Percentiles rank a stretch among this genome's conserved stretches.
These are phyloP conservation scores for Pichia sp. DNA, from an alignment of 1,139 yeast genomes.

Conservation along the genomic window DNA sequence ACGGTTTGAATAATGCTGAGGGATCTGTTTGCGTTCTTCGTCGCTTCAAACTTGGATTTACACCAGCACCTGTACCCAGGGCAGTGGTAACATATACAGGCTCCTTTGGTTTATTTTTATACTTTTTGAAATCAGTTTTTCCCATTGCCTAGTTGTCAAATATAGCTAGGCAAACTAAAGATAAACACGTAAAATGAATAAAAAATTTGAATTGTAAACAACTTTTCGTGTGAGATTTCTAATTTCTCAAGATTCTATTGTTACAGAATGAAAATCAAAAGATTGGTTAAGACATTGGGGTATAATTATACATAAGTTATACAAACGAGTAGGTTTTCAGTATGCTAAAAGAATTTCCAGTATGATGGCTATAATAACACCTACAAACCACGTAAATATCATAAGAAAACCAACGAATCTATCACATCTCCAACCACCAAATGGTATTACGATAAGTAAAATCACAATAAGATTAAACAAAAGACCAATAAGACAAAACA, in stretches of 20 bases:
- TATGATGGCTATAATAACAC: conserved; percentile 29
- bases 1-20: conserved; percentile 38
- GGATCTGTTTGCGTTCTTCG: conserved; percentile 32
- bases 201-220: neutral
- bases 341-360: conserved; percentile 11
- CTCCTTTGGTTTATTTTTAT: conserved; percentile 20
- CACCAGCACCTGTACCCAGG: conserved; percentile 37
- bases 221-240: neutral
- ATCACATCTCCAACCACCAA: conserved; percentile 62
- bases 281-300: neutral
- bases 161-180: neutral
- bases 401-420: conserved; percentile 48
- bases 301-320: neutral
- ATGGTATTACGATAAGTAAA: conserved; percentile 50
- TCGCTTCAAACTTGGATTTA: conserved; percentile 30
- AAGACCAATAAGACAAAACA: conserved; percentile 47
- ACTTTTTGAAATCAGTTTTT: conserved; percentile 13
- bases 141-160: conserved; percentile 3
- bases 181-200: neutral
- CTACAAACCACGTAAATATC: conserved; percentile 50
- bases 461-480: conserved; percentile 47
- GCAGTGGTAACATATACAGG: conserved; percentile 27
- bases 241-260: neutral
- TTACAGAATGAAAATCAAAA: neutral
- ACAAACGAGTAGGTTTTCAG: neutral